Conservation (phyloP, 148 eudicot genomes). For the Fagopyrum esculentum region DNA sequence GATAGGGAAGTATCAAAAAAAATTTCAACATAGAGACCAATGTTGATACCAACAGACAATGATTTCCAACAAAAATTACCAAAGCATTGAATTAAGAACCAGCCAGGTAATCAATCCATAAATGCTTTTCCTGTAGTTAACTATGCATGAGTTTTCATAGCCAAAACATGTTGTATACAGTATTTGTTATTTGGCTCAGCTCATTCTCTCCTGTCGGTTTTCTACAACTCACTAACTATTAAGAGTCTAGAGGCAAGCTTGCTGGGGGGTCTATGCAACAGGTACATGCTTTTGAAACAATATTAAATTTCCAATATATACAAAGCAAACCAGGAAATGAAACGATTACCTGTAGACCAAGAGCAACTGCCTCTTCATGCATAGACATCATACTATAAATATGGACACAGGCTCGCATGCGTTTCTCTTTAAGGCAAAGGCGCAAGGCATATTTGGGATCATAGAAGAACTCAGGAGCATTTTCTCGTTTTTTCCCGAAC, state of each 20-base stretch:
- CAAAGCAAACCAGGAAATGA: neutral
- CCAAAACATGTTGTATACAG: neutral
- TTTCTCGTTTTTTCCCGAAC: slow-evolving; percentile 76
- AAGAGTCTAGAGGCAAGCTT: neutral
- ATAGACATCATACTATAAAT: slow-evolving; percentile 98
- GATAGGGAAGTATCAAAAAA: neutral
- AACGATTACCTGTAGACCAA: slow-evolving; percentile 77
- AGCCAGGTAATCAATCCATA: neutral
- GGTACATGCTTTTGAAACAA: neutral
- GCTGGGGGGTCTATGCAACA: neutral
- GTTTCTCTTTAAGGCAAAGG: slow-evolving; percentile 86
- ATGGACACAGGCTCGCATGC: slow-evolving; percentile 99
- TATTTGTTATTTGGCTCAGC: neutral
- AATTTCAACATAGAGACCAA: neutral
- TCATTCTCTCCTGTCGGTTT: neutral
- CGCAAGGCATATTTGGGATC: slow-evolving; percentile 97
- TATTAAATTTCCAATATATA: neutral
- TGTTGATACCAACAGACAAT: neutral
- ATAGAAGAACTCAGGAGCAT: slow-evolving; percentile 81
- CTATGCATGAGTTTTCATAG: neutral
- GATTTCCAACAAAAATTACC: neutral
- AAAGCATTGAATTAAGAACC: neutral
- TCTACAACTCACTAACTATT: neutral
- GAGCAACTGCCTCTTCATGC: slow-evolving; percentile 99
- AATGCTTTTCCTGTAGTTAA: neutral